Conservation (phyloP, 768 basidiomycete species). For the Sutorius australiensis region DNA sequence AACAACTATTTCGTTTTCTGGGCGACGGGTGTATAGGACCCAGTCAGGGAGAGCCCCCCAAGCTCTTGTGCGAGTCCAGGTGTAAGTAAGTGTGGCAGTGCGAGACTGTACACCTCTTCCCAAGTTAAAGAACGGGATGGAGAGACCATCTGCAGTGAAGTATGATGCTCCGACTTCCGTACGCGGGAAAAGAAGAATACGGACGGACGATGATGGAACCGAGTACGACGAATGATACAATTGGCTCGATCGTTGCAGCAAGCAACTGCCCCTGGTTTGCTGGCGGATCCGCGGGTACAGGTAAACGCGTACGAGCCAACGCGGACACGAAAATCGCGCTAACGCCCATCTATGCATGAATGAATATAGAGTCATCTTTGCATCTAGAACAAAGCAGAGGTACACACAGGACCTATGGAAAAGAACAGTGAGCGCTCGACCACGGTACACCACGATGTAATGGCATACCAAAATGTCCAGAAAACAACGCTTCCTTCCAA, state of each 20-base stretch:
- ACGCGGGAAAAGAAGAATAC: conserved; percentile 22
- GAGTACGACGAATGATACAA: conserved; percentile 85
- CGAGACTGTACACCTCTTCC: conserved; percentile 45
- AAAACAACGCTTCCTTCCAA: conserved; percentile 86
- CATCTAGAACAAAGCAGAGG: neutral
- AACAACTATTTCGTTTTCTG: conserved; percentile 1
- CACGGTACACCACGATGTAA: conserved; percentile 3
- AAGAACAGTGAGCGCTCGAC: neutral
- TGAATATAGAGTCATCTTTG: neutral
- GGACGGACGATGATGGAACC: conserved; percentile 80
- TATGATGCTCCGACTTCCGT: neutral
- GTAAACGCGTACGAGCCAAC: conserved; percentile 61
- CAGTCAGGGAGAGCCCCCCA: conserved; percentile 40
- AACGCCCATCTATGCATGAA: conserved; percentile 72
- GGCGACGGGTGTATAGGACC: conserved; percentile 36
- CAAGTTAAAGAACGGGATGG: conserved; percentile 63
- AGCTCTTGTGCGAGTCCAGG: conserved; percentile 37
- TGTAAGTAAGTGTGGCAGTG: conserved; percentile 43
- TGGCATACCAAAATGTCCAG: conserved; percentile 78
- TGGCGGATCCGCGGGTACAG: conserved; percentile 56
- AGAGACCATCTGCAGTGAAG: conserved; percentile 53
- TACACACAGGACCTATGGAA: conserved; percentile 49
- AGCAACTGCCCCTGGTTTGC: conserved; percentile 67
- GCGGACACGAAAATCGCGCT: conserved; percentile 86
- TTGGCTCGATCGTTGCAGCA: conserved; percentile 69